Evolutionary conservation across 1,284 basidiomycete genomes (phyloP), one percentile per base, ranked within the genome.

Genomic region (Boletus sp.): DNA sequence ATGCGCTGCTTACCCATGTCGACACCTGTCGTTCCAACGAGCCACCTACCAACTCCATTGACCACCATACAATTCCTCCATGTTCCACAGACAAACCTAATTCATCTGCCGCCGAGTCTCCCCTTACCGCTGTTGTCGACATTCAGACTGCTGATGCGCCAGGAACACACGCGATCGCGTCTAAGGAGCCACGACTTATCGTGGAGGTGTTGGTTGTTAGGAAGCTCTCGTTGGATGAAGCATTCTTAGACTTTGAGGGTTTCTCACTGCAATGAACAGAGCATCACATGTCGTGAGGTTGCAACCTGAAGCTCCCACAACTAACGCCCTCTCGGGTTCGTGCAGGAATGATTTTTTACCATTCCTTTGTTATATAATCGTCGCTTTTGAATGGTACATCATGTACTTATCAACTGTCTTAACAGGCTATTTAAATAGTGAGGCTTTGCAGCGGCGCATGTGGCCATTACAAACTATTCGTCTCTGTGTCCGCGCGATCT

Each of bases 161-260:
- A 19, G 41, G n/a, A 10, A 34, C 39, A 16, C 39, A 29, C 12
- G 19, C n/a, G 7, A n/a, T 14, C 19, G 0, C 30, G 17, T 32
- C 40, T 17, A 43, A 61, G 9, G 71, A 73, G 44, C 71, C 76
- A 12, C 71, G 82, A 8, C 67, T 85, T 8, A 88, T 90, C 40
- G 84, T 89, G n/a, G 87, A 90, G 61, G 87, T 78, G 2, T 72
- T 90, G 25, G 82, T 90, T 3, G 81, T 88, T 13, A 73, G 84
- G 42, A 86, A 89, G 64, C 71, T 87, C 67, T 81, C 81, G 9
- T 58, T 84, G 3, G 82, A 84, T 48, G 87, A 88, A 59, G 81
- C 73, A 8, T 88, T 82, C 62, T 62, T 88, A 49, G 84, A 88
- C 62, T 87, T 89, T 59, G 79, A 76, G 8, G 80, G 80, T 5